Conservation (phyloP, 768 basidiomycete genomes). For the Chalciporus piperatus region DNA sequence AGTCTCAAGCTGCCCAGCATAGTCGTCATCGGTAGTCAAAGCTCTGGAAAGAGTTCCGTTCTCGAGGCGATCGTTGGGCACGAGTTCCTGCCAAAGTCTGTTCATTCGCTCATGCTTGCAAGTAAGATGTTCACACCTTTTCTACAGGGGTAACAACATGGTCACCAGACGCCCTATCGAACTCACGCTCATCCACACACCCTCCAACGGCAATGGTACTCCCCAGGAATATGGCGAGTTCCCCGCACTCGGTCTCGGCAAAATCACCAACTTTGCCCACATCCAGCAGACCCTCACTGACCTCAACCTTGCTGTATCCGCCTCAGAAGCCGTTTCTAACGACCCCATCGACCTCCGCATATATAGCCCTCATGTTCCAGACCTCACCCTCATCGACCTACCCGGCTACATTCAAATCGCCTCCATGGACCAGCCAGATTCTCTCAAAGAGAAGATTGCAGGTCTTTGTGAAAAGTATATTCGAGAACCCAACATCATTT, state of each 20-base stretch:
- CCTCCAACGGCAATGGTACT: conserved; percentile 48
- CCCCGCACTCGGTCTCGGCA: conserved; percentile 84
- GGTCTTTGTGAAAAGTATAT: conserved; percentile 93
- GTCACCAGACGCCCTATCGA: conserved; percentile 98
- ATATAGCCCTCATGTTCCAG: conserved; percentile 93
- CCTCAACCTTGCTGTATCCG: conserved; percentile 89
- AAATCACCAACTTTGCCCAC: conserved; percentile 85
- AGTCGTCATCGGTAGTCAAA: conserved; percentile 97
- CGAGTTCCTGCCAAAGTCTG: conserved; percentile 97
- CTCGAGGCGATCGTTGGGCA: conserved; percentile 97
- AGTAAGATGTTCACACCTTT: neutral
- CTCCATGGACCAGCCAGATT: conserved; percentile 93
- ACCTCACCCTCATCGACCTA: conserved; percentile 95
- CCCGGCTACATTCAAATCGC: conserved; percentile 97
- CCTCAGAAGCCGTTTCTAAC: conserved; percentile 87
- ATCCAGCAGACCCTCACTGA: conserved; percentile 94
- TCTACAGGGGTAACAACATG: conserved; percentile 92
- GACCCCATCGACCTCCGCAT: conserved; percentile 97
- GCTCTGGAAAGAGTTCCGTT: conserved; percentile 97
- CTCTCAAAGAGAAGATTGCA: conserved; percentile 90
- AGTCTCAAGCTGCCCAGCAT: conserved; percentile 94
- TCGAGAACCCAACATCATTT: conserved; percentile 97
- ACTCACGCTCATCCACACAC: conserved; percentile 93
- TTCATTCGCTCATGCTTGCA: conserved; percentile 10
- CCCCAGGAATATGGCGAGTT: conserved; percentile 91